phyloP scores from a whole-genome alignment of 768 basidiomycete species.

The Mycena galopus region DNA sequence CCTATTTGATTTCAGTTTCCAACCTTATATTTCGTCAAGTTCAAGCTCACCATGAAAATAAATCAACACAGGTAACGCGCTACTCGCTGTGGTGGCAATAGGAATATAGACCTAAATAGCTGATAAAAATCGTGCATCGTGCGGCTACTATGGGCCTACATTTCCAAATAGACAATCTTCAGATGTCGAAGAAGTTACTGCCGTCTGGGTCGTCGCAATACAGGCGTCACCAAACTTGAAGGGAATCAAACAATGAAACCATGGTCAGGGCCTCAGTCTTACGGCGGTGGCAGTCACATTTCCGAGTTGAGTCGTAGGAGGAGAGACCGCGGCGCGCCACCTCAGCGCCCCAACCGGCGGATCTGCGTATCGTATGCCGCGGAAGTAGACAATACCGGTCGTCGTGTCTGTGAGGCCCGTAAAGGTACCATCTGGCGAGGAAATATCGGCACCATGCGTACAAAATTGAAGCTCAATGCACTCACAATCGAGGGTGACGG shows the following conservation, averaged over 20 bases:
- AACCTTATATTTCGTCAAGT: background rate
- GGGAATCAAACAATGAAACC: background rate
- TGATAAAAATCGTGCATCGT: background rate
- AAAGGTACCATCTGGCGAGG: background rate
- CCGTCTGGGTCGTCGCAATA: slow-evolving; percentile 48
- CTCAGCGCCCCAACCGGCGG: slow-evolving; percentile 52
- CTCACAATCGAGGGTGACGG: slow-evolving; percentile 8
- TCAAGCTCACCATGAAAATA: slow-evolving; percentile 55
- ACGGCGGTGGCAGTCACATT: slow-evolving; percentile 53
- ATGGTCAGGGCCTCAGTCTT: background rate
- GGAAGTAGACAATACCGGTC: background rate
- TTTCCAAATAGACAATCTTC: slow-evolving; percentile 62
- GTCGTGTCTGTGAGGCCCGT: background rate
- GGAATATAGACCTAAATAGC: slow-evolving; percentile 35
- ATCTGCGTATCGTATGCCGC: slow-evolving; percentile 49
- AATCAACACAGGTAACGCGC: slow-evolving; percentile 49
- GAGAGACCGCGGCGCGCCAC: slow-evolving; percentile 55
- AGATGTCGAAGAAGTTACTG: slow-evolving; percentile 46
- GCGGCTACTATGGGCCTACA: slow-evolving; percentile 37
- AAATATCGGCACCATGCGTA: background rate
- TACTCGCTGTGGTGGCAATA: slow-evolving; percentile 14
- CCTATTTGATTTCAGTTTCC: slow-evolving; percentile 40
- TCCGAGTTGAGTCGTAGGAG: slow-evolving; percentile 52
- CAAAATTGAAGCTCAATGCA: background rate
- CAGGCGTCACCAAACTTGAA: slow-evolving; percentile 51